Percentiles rank a stretch among this genome's conserved stretches.
Conservation (phyloP, 129 eudicot species). For the Escallonia herrerae region DNA sequence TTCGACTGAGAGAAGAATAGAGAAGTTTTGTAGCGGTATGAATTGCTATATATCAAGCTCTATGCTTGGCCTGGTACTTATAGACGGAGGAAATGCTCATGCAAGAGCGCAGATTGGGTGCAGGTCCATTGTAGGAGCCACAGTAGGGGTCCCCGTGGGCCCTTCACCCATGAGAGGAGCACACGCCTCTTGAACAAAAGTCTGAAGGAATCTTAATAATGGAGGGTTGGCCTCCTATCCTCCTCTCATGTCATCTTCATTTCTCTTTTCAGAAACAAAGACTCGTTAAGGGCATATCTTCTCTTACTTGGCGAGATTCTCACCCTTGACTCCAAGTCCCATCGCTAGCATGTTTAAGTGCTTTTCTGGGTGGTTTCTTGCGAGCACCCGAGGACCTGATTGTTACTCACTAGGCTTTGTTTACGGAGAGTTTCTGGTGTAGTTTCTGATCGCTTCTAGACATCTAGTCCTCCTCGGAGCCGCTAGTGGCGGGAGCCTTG, state of each 20-base stretch:
- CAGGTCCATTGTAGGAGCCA: neutral
- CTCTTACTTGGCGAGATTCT: neutral
- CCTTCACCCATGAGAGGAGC: constrained; percentile 16
- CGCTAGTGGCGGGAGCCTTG: no score
- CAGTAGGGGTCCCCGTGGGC: neutral
- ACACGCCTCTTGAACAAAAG: constrained; percentile 18
- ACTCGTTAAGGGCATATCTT: neutral
- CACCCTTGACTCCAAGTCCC: neutral
- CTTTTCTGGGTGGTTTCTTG: no score
- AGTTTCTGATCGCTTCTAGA: no score
- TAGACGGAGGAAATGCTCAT: constrained; percentile 18
- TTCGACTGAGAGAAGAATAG: neutral
- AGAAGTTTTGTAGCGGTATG: constrained; percentile 11
- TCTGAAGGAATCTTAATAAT: constrained; percentile 29
- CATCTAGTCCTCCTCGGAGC: no score
- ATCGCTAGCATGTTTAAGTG: no score
- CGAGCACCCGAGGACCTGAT: no score
- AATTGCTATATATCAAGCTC: constrained; percentile 19
- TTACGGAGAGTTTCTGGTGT: no score
- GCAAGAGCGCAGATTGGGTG: neutral
- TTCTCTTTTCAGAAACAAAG: constrained; percentile 11
- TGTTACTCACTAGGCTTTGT: no score
- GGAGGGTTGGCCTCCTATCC: constrained; percentile 24
- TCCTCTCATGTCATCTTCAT: constrained; percentile 28
- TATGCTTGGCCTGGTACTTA: constrained; percentile 31